Percentiles rank a stretch among this genome's conserved stretches.
Conservation (phyloP, 106 monocot species). For the Dactylorhiza incarnata region DNA sequence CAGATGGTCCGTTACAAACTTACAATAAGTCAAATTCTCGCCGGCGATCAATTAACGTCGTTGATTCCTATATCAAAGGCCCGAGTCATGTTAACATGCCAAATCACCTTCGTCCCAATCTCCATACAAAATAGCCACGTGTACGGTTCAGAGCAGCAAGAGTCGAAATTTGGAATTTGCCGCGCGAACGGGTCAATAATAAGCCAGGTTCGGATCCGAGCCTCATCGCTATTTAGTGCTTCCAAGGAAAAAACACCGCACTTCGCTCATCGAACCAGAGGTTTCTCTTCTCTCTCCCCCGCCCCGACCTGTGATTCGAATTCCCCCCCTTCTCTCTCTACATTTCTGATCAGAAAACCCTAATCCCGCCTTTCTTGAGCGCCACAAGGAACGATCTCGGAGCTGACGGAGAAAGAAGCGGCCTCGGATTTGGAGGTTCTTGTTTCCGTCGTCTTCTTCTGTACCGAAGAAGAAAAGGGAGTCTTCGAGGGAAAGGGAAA, state of each 20-base stretch:
- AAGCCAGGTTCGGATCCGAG: constrained; percentile 2
- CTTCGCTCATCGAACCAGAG: not conserved
- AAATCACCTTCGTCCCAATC: not conserved
- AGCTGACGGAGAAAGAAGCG: not conserved
- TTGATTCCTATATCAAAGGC: too few species aligned
- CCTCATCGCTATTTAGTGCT: not conserved
- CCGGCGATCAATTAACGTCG: too few species aligned
- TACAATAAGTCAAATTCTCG: too few species aligned
- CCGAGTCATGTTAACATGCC: not conserved
- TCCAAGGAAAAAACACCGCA: not conserved
- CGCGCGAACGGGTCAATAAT: not conserved
- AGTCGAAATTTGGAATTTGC: constrained; percentile 13
- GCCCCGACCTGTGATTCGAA: not conserved
- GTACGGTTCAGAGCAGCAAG: not conserved
- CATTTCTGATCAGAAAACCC: not conserved
- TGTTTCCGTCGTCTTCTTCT: not conserved
- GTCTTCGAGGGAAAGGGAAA: not conserved
- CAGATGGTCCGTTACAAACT: too few species aligned
- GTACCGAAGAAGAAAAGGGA: not conserved
- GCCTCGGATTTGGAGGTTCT: not conserved
- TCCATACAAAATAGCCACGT: not conserved
- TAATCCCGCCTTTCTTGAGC: not conserved
- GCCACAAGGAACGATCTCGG: not conserved
- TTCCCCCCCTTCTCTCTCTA: not conserved
- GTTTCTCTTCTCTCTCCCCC: not conserved